Conservation (phyloP, 2,329 filamentous ascomycete genomes). For the Juglanconis oblonga region DNA sequence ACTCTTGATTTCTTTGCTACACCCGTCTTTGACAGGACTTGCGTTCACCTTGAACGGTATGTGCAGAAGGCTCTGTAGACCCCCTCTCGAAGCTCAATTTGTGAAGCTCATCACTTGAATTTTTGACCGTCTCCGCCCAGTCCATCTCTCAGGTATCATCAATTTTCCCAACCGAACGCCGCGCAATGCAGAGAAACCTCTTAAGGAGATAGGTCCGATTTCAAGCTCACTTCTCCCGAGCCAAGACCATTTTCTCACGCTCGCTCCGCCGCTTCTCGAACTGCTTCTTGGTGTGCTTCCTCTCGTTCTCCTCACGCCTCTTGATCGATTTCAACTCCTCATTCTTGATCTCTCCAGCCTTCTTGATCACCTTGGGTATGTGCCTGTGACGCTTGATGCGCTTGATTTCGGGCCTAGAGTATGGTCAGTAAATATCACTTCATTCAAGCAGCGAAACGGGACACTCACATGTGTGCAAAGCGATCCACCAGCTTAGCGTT, state of each 20-base stretch:
- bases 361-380: conserved; percentile 89
- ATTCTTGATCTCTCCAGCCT: conserved; percentile 89
- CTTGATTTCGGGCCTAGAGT: conserved; percentile 70
- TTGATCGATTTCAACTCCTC: conserved; percentile 87
- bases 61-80: no score
- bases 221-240: conserved; percentile 49
- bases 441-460: no score
- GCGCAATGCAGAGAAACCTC: conserved; percentile 16
- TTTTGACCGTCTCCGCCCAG: not conserved
- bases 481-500: conserved; percentile 79
- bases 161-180: conserved; percentile 17
- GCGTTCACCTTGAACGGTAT: no score
- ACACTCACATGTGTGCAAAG: conserved; percentile 75
- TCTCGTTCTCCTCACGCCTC: conserved; percentile 88
- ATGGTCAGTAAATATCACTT: not conserved
- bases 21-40: no score
- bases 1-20: no score
- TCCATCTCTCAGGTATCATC: conserved; percentile 14
- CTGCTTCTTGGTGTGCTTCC: conserved; percentile 85
- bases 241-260: conserved; percentile 88
- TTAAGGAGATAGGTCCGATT: not conserved
- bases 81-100: no score
- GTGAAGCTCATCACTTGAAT: not conserved
- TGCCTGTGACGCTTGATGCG: conserved; percentile 90
- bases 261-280: conserved; percentile 54